Conservation (phyloP, 345 rosid species). For the Laguncularia racemosa region DNA sequence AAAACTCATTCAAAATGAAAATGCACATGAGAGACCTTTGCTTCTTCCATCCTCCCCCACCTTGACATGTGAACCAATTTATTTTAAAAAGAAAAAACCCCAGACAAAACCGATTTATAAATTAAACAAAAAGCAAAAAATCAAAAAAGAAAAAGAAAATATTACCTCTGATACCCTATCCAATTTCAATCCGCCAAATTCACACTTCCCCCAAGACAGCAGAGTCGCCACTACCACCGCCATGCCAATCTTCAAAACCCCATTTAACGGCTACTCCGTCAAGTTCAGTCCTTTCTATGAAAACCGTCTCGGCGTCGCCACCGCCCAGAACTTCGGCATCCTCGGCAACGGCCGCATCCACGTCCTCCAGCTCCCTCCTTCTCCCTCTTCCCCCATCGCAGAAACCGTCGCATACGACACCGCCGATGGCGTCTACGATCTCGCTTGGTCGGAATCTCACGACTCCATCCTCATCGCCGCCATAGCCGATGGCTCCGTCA, state of each 20-base stretch:
- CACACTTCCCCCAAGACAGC: too few relatives aligned
- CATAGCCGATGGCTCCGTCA: slow-evolving; percentile 77
- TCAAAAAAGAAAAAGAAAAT: too few relatives aligned
- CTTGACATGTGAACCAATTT: too few relatives aligned
- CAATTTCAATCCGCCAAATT: too few relatives aligned
- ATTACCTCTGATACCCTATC: too few relatives aligned
- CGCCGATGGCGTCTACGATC: slow-evolving; percentile 83
- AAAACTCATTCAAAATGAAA: too few relatives aligned
- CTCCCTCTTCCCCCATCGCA: slow-evolving; percentile 36
- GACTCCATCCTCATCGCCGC: slow-evolving; percentile 84
- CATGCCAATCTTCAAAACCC: slow-evolving; percentile 78
- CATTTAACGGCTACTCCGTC: slow-evolving; percentile 86
- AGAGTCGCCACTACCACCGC: slow-evolving; percentile 2
- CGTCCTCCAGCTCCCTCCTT: slow-evolving; percentile 65
- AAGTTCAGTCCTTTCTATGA: slow-evolving; percentile 89
- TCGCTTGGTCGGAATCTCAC: slow-evolving; percentile 92
- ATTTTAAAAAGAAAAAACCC: too few relatives aligned
- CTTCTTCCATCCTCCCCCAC: too few relatives aligned
- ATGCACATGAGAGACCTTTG: too few relatives aligned
- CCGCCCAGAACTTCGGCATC: slow-evolving; percentile 91
- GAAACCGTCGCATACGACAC: slow-evolving; percentile 65
- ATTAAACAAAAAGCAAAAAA: too few relatives aligned
- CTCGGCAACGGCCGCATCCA: slow-evolving; percentile 92
- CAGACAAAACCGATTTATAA: too few relatives aligned
- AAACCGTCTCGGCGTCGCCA: slow-evolving; percentile 79